Evolutionary conservation across 1,284 basidiomycete species (phyloP), one percentile per base, ranked within the genome.

Genomic region (Austroboletus novae-zelandiae): DNA sequence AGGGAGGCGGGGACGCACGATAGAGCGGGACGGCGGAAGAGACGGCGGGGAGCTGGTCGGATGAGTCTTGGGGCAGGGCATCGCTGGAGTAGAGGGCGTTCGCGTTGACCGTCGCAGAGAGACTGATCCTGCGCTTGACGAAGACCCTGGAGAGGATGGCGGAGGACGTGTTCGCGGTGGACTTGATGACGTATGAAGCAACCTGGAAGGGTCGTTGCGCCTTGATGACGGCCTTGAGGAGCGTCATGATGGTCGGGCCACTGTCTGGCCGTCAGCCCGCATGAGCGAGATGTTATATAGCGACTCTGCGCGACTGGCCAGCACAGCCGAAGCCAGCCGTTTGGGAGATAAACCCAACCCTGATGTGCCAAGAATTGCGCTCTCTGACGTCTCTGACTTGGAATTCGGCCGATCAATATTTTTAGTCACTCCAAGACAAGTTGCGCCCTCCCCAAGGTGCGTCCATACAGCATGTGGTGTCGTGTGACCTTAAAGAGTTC

Each of bases 401-500:
- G 5, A 23, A 27, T 27, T 27, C 25, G 25, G 25, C 25, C 25
- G 25, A 27, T 27, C 3, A 4, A 27, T 27, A 27, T 27, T 27
- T 27, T 27, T 25, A 25, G 23, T 25, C 23, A 6, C 23, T 6
- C n/a, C n/a, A n/a, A 25, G 3, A 27, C 25, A 27, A 27, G 25
- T 27, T 27, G 20, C 20, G 20, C 20, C 20, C n/a, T n/a, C n/a
- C n/a, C n/a, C n/a, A n/a, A n/a, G n/a, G n/a, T n/a, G n/a, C n/a
- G n/a, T n/a, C n/a, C n/a, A n/a, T n/a, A n/a, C 23, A 34, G 47
- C 35, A 41, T 54, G 11, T 42, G 3, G 17, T 48, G 0, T 86
- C 92, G 0, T 95, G 94, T 71, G 84, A 85, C 1, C 75, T 97
- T 0, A 94, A 94, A 23, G 94, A 94, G 68, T 75, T 97, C 3